Percentiles rank a stretch among this genome's conserved stretches.
Evolutionary conservation across 768 basidiomycete genomes (phyloP).

Genomic region (Suillus subluteus): DNA sequence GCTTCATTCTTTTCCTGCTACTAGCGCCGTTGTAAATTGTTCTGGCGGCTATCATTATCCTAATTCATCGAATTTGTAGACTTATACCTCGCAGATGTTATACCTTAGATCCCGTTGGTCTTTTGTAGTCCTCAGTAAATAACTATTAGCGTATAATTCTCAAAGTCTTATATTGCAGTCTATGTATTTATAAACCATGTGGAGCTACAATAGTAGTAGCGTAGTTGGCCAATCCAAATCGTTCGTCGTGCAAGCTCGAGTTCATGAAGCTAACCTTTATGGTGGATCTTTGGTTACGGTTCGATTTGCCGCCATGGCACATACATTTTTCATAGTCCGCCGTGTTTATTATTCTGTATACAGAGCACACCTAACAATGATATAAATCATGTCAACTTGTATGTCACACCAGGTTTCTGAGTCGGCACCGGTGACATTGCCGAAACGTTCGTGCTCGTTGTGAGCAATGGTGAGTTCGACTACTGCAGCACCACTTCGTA

Average conservation of each 20-base stretch:
- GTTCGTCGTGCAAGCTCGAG: background rate
- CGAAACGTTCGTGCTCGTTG: no score
- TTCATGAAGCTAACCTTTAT: background rate
- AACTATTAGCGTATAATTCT: background rate
- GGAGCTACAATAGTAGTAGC: background rate
- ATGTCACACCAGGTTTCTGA: no score
- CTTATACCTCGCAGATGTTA: background rate
- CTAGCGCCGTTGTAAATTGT: background rate
- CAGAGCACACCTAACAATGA: no score
- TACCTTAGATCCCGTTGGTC: background rate
- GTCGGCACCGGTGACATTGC: no score
- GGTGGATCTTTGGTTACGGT: no score
- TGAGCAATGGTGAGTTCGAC: no score
- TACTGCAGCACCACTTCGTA: no score
- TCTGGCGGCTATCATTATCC: background rate
- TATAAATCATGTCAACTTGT: no score
- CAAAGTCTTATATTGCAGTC: background rate
- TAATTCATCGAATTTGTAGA: constrained; percentile 1
- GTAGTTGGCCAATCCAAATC: background rate
- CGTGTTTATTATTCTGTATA: no score
- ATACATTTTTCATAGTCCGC: no score
- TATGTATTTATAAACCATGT: background rate
- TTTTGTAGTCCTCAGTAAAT: background rate
- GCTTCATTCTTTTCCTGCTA: constrained; percentile 8
- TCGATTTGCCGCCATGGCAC: no score